Conservation (phyloP, 495 filamentous ascomycete species). For the Talaromyces adpressus region DNA sequence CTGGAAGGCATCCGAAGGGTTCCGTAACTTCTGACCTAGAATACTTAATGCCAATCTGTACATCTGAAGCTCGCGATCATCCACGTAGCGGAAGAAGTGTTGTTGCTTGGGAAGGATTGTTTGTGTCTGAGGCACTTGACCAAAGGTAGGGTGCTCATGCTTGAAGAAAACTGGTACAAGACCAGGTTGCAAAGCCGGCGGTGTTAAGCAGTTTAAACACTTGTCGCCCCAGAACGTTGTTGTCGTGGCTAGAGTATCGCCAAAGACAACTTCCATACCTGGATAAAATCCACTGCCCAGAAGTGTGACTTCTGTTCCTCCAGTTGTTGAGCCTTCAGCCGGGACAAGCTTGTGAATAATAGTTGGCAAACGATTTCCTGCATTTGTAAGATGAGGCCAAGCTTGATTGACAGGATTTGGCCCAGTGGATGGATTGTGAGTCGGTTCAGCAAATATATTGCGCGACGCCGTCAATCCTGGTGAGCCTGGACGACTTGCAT, state of each 20-base stretch:
- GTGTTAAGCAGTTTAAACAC: constrained; percentile 77
- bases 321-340: constrained; percentile 68
- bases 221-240: constrained; percentile 79
- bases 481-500: constrained; percentile 42
- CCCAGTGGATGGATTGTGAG: constrained; percentile 23
- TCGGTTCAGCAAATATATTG: constrained; percentile 36
- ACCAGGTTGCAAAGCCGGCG: constrained; percentile 63
- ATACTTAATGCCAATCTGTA: constrained; percentile 41
- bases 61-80: constrained; percentile 68
- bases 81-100: constrained; percentile 69
- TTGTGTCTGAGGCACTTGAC: constrained; percentile 33
- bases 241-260: constrained; percentile 65
- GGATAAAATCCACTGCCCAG: constrained; percentile 72
- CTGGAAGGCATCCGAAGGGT: constrained; percentile 43
- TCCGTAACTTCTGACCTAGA: constrained; percentile 40
- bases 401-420: constrained; percentile 26
- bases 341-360: constrained; percentile 75
- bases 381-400: constrained; percentile 33
- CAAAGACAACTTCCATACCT: constrained; percentile 82
- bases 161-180: constrained; percentile 70
- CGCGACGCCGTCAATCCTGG: constrained; percentile 33
- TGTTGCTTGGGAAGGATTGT: constrained; percentile 46
- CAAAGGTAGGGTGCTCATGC: constrained; percentile 48
- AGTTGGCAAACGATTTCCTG: constrained; percentile 41
- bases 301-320: constrained; percentile 80